A percentile compares a stretch with the other conserved stretches of the same genome.
Evolutionary conservation across 2,329 filamentous ascomycete species (phyloP).

Genomic region (Magnaporthiopsis incrustans): DNA sequence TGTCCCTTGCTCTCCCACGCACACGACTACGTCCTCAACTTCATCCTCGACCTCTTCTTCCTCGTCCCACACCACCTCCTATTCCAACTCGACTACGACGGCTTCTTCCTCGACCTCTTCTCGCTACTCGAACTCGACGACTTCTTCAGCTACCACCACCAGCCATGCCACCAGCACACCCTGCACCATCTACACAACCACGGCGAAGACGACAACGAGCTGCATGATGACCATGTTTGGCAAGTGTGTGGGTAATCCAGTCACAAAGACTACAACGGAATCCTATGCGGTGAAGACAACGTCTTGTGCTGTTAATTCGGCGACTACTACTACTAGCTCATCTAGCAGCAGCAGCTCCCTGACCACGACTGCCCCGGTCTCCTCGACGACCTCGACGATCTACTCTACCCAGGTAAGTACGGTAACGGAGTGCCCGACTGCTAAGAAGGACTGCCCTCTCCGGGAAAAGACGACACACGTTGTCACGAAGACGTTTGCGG

Average conservation of each 20-base stretch:
- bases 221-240: neutral
- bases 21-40: neutral
- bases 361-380: neutral
- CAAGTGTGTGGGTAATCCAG: neutral
- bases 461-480: neutral
- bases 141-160: too few species aligned
- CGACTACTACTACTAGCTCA: neutral
- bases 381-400: neutral
- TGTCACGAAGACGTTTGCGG: conserved; percentile 5
- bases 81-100: neutral
- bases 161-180: neutral
- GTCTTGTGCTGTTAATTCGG: neutral
- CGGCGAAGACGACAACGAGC: neutral
- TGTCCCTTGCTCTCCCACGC: neutral
- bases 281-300: neutral
- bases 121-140: neutral
- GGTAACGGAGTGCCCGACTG: conserved; percentile 1
- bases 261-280: neutral
- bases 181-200: neutral
- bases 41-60: too few species aligned
- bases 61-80: neutral
- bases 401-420: conserved; percentile 5
- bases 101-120: neutral
- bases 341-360: neutral
- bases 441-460: neutral